These are phyloP conservation scores for Oryza glaberrima DNA, from an alignment of 176 grass and related monocot genomes.

Conservation along the genomic window DNA sequence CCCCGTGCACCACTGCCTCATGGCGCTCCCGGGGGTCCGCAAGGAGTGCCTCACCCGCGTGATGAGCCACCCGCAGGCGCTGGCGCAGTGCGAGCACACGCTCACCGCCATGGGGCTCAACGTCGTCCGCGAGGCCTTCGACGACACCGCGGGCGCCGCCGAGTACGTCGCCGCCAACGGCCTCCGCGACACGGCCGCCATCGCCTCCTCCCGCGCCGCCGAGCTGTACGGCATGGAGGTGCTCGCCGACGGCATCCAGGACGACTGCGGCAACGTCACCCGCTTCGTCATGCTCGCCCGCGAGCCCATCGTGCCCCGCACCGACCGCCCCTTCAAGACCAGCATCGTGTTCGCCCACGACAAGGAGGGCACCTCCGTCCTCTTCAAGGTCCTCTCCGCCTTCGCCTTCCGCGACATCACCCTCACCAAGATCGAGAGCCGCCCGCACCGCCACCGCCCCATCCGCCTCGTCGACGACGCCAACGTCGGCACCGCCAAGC, in stretches of 20 bases:
- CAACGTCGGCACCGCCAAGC: slow-evolving; percentile 84
- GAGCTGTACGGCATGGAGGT: slow-evolving; percentile 87
- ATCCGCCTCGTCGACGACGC: slow-evolving; percentile 94
- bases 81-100: slow-evolving; percentile 95
- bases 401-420: slow-evolving; percentile 86
- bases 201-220: slow-evolving; percentile 82
- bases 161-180: slow-evolving; percentile 70
- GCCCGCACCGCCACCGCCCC: slow-evolving; percentile 76
- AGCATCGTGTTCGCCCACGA: slow-evolving; percentile 97
- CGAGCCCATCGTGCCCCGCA: slow-evolving; percentile 93
- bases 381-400: slow-evolving; percentile 90
- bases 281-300: slow-evolving; percentile 92
- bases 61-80: slow-evolving; percentile 94
- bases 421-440: slow-evolving; percentile 95
- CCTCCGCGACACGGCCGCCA: slow-evolving; percentile 86
- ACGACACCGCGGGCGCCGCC: slow-evolving; percentile 87
- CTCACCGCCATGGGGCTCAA: slow-evolving; percentile 85
- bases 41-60: slow-evolving; percentile 86
- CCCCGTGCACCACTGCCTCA: slow-evolving; percentile 93
- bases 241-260: slow-evolving; percentile 87
- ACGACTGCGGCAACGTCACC: slow-evolving; percentile 82
- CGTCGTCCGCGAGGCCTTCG: slow-evolving; percentile 96
- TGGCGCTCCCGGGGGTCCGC: slow-evolving; percentile 84
- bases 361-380: slow-evolving; percentile 78
- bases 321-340: slow-evolving; percentile 90